phyloP scores from a whole-genome alignment of 2,329 filamentous ascomycete genomes.

The Alternaria sp. region DNA sequence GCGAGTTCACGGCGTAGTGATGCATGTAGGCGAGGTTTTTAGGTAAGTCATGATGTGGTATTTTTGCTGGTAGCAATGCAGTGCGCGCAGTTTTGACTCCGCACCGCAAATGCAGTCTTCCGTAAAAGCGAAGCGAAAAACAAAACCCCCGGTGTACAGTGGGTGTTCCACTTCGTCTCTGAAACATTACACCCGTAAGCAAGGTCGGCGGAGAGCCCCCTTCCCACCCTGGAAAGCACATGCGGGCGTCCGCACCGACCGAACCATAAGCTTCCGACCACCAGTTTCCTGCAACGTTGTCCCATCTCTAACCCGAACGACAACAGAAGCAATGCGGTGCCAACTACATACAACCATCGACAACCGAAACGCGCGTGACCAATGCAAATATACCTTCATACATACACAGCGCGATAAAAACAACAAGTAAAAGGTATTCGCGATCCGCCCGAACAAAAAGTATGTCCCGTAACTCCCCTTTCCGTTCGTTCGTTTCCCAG shows the following conservation, averaged over 20 bases:
- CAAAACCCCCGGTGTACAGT: not conserved
- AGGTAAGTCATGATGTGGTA: conserved; percentile 1
- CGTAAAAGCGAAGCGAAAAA: not conserved
- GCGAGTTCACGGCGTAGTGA: not conserved
- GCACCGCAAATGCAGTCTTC: not conserved
- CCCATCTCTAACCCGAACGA: not conserved
- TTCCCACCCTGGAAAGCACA: not conserved
- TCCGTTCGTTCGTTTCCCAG: conserved; percentile 8
- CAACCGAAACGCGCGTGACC: conserved; percentile 7
- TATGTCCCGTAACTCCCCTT: conserved; percentile 8
- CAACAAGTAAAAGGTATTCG: conserved; percentile 42
- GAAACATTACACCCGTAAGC: conserved; percentile 15
- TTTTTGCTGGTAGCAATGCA: not conserved
- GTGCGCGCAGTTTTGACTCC: not conserved
- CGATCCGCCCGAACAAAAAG: conserved; percentile 15
- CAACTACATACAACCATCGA: not conserved
- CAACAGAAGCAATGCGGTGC: not conserved
- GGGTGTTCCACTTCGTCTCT: not conserved
- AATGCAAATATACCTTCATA: conserved; percentile 21
- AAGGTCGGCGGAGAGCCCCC: not conserved
- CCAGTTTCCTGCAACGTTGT: not conserved
- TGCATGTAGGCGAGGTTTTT: not conserved
- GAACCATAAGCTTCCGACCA: not conserved
- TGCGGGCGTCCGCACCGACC: not conserved
- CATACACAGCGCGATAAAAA: conserved; percentile 25